These are phyloP conservation scores for Sphagnum contortum DNA, from an alignment of 225 moss, liverwort and hornwort genomes.

Conservation along the genomic window DNA sequence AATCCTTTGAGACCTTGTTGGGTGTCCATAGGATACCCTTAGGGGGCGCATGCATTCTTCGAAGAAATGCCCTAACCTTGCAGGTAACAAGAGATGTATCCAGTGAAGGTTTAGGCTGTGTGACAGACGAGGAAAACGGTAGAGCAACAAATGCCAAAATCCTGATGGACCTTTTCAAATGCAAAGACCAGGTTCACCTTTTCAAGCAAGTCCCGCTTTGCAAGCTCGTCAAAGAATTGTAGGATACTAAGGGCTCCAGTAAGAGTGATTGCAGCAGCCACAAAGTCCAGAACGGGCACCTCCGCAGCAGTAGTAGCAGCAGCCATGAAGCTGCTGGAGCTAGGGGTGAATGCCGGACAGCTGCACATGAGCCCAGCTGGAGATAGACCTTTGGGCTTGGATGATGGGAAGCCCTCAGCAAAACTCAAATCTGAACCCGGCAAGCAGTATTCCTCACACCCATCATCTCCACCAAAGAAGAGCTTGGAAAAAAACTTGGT, in stretches of 20 bases:
- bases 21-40: neutral
- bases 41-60: too few species aligned
- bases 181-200: constrained; percentile 25
- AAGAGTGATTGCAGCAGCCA: constrained; percentile 39
- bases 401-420: too few species aligned
- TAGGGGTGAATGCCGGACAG: constrained; percentile 28
- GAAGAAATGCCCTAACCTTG: neutral
- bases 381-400: neutral
- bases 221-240: constrained; percentile 69
- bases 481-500: too few species aligned
- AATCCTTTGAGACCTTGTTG: neutral
- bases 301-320: constrained; percentile 6
- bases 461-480: too few species aligned
- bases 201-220: constrained; percentile 56
- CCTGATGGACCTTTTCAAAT: neutral
- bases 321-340: constrained; percentile 4
- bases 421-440: too few species aligned
- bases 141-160: too few species aligned
- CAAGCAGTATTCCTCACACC: too few species aligned
- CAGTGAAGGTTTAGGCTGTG: too few species aligned
- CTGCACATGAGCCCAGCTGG: constrained; percentile 18
- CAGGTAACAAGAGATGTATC: too few species aligned
- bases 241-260: constrained; percentile 47
- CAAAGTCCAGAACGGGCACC: constrained; percentile 32
- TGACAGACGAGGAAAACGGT: too few species aligned